Percentiles rank a stretch among this genome's conserved stretches.
These are phyloP conservation scores for Balansia obtecta DNA, from an alignment of 2,329 filamentous ascomycete species.

Conservation along the genomic window DNA sequence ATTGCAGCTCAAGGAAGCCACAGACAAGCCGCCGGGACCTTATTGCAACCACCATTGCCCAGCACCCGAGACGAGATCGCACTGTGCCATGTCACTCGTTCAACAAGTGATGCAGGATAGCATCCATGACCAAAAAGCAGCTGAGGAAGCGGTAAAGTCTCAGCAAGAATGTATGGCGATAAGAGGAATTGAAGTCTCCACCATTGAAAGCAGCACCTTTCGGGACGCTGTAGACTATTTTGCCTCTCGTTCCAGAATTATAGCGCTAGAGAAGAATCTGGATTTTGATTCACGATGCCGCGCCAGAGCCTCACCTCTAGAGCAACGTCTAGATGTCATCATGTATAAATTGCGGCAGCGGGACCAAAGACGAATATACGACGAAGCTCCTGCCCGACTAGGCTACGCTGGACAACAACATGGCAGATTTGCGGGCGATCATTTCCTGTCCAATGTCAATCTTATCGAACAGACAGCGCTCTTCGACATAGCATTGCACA, in stretches of 20 bases:
- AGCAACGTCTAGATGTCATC: constrained; percentile 26
- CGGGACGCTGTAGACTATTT: constrained; percentile 1
- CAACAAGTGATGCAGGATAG: neutral
- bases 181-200: neutral
- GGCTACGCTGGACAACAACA: constrained; percentile 34
- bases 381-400: constrained; percentile 14
- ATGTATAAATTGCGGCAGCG: constrained; percentile 23
- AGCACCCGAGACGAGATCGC: neutral
- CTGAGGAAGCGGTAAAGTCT: neutral
- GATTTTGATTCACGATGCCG: constrained; percentile 29
- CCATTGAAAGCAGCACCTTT: neutral
- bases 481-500: constrained; percentile 39
- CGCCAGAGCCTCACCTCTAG: constrained; percentile 18
- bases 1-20: neutral
- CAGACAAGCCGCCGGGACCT: neutral
- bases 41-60: neutral
- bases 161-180: neutral
- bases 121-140: neutral
- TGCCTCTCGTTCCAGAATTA: neutral
- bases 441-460: constrained; percentile 43
- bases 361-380: constrained; percentile 27
- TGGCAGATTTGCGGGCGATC: constrained; percentile 35
- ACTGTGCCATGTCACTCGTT: neutral
- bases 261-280: constrained; percentile 20
- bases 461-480: constrained; percentile 44